Evolutionary conservation across 306 rosid genomes (phyloP).

Genomic region (Trifolium dubium): DNA sequence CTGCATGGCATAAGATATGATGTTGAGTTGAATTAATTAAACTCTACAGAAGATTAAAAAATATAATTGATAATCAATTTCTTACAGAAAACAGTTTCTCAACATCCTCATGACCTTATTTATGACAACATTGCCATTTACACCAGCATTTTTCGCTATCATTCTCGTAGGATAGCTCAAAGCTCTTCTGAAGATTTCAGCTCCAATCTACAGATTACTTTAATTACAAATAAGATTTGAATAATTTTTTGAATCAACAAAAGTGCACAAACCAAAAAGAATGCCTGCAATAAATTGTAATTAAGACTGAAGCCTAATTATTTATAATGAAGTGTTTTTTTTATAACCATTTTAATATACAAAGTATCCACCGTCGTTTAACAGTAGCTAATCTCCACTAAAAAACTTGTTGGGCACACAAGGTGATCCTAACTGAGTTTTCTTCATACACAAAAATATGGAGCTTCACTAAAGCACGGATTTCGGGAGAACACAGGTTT

Average conservation of each 20-base stretch:
- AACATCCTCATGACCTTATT: conserved; percentile 66
- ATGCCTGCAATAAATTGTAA: neutral
- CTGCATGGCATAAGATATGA: conserved; percentile 49
- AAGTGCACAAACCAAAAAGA: neutral
- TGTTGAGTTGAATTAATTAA: conserved; percentile 21
- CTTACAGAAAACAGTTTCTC: conserved; percentile 42
- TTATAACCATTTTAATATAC: no score
- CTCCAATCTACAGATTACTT: conserved; percentile 72
- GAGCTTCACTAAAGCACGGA: no score
- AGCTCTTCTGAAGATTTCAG: conserved; percentile 87
- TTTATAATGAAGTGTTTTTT: no score
- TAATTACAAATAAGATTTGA: neutral
- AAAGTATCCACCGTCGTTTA: no score
- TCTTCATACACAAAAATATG: no score
- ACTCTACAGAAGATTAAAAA: conserved; percentile 21
- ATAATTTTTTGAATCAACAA: conserved; percentile 23
- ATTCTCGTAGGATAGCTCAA: conserved; percentile 78
- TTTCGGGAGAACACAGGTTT: no score
- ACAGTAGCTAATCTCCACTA: no score
- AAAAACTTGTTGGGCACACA: no score
- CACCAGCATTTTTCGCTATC: conserved; percentile 95
- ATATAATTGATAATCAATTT: conserved; percentile 25
- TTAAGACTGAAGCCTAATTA: no score
- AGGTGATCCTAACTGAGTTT: no score
- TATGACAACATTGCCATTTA: conserved; percentile 79